These are phyloP conservation scores for Fraxinus ornus DNA, from an alignment of 305 asterid genomes.

Conservation along the genomic window DNA sequence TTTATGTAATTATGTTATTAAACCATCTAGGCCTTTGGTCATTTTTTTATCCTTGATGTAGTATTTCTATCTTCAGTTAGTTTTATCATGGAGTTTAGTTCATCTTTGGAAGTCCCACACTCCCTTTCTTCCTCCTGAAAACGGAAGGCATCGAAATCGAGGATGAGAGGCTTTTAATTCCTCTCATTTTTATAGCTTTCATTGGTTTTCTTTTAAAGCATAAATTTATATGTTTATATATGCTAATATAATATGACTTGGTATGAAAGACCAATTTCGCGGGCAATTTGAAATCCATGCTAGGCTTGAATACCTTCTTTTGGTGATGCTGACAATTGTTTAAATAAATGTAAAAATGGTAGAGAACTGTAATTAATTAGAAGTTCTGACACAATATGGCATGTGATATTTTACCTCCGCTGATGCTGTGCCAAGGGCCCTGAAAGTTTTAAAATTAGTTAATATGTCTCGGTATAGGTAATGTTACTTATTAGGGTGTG, in stretches of 20 bases:
- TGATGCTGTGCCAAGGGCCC: not conserved
- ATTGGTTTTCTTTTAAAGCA: not conserved
- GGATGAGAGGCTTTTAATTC: not conserved
- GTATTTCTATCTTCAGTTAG: not conserved
- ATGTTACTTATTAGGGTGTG: not conserved
- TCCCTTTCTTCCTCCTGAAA: not conserved
- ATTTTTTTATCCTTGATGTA: not conserved
- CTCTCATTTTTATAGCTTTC: not conserved
- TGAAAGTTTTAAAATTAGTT: not conserved
- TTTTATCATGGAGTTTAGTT: not conserved
- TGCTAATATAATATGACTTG: slow-evolving; percentile 8
- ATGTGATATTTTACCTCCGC: not conserved
- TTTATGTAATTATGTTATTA: not conserved
- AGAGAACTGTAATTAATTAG: not conserved
- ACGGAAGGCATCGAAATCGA: not conserved
- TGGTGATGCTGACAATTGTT: not conserved
- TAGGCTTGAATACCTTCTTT: not conserved
- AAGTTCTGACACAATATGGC: not conserved
- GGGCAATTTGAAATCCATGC: slow-evolving; percentile 1
- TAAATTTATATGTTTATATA: not conserved
- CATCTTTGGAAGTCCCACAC: not conserved
- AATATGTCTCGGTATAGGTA: not conserved
- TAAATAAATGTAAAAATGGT: slow-evolving; percentile 4
- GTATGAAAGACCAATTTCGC: not conserved
- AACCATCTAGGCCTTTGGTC: not conserved